phyloP scores from a whole-genome alignment of 2,329 filamentous ascomycete genomes.

The Pseudogymnoascus sp. region DNA sequence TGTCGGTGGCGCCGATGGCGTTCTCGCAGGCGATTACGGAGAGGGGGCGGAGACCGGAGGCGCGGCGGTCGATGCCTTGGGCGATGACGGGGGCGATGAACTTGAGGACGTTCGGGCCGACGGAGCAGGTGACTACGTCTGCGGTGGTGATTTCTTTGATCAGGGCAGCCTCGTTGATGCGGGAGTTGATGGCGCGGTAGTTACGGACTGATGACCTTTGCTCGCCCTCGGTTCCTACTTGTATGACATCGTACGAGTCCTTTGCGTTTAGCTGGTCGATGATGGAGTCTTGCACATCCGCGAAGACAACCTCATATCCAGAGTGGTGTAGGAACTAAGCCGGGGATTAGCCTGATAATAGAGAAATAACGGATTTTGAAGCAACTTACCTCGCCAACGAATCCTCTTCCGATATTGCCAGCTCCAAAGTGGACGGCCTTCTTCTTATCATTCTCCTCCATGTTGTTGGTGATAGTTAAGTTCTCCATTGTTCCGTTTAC shows the following conservation, averaged over 20 bases:
- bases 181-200: conserved; percentile 95
- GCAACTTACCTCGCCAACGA: conserved; percentile 27
- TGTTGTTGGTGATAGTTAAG: background rate
- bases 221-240: conserved; percentile 80
- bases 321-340: conserved; percentile 75
- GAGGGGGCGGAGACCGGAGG: conserved; percentile 56
- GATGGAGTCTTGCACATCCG: conserved; percentile 80
- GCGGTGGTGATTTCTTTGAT: conserved; percentile 79
- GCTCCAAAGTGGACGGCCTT: conserved; percentile 81
- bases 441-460: conserved; percentile 30
- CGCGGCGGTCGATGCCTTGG: conserved; percentile 78
- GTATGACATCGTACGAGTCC: conserved; percentile 80
- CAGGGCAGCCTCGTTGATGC: conserved; percentile 71
- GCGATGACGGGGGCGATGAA: conserved; percentile 95
- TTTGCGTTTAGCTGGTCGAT: conserved; percentile 71
- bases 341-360: background rate
- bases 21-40: conserved; percentile 98
- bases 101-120: conserved; percentile 91
- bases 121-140: conserved; percentile 90
- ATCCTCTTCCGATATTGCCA: conserved; percentile 63
- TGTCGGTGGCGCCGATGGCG: conserved; percentile 88
- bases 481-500: background rate
- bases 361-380: background rate
- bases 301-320: conserved; percentile 91
- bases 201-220: conserved; percentile 78